Evolutionary conservation across 2,329 filamentous ascomycete species (phyloP), one percentile per base, ranked within the genome.

Genomic region (Cladosporium sp.): DNA sequence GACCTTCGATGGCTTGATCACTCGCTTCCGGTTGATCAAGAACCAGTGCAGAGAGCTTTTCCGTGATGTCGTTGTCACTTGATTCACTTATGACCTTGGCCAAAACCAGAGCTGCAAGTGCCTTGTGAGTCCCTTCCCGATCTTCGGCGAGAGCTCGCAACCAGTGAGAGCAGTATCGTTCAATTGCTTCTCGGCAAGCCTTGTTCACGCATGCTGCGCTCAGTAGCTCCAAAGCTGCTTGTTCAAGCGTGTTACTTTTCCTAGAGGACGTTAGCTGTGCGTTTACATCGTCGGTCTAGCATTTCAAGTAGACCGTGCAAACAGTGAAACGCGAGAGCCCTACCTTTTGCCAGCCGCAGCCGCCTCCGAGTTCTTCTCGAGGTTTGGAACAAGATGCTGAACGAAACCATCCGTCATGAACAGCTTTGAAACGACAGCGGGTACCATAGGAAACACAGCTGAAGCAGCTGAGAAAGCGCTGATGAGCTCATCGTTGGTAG

Each of bases 391-490:
- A 6, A 97, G 78, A 50, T 82, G 85, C 52, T 83, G 76, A 40
- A 96, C 75, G 62, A 99, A 97, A 3, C 89, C 89, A 58, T 96
- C 89, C 30, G 84, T 90, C 51, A 97, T 79, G 67, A 99, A 96
- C 32, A 97, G 76, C 53, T 83, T 77, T 3, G 88, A 79, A 2
- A 85, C 88, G 38, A 88, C 79, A 50, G 85, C 80, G 3, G 89
- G 86, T 2, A 88, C 83, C 47, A 99, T 80, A 1, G 93, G 91
- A 65, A 99, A 99, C 7, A 95, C 82, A 18, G 85, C 83, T 2
- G 90, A 83, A 5, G 90, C 89, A n/a, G 91, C 90, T 47, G 91
- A 97, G 67, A 96, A 97, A 5, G 91, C 91, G 43, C 93, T 78
- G 49, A 96, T 89, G 58, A 95, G 82, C 68, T 95, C 89, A 62